Evolutionary conservation across 176 grass and related monocot species (phyloP).

Genomic region (Oryza nivara): DNA sequence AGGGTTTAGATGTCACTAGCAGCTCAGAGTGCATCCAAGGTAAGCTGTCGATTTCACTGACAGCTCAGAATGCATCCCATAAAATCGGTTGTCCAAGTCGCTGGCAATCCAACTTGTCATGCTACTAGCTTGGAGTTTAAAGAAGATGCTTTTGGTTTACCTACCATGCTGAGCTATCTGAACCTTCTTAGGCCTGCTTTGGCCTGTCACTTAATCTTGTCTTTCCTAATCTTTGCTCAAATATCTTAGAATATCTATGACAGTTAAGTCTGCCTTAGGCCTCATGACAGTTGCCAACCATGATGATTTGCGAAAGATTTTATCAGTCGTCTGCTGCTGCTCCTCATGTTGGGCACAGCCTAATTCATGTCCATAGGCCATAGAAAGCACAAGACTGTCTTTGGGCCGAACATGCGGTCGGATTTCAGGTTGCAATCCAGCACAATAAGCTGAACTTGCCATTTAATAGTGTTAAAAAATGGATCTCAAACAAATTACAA

Average conservation of each 20-base stretch:
- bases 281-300: neutral
- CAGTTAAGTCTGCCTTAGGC: neutral
- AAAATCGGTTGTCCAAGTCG: neutral
- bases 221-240: slow-evolving; percentile 5
- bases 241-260: neutral
- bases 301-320: slow-evolving; percentile 23
- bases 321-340: neutral
- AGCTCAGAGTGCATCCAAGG: slow-evolving; percentile 8
- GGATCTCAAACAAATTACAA: too few species aligned
- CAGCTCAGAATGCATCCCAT: neutral
- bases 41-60: slow-evolving; percentile 26
- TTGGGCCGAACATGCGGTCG: neutral
- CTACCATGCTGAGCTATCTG: neutral
- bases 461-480: neutral
- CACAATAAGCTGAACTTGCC: neutral
- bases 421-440: neutral
- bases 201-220: neutral
- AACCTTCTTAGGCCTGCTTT: neutral
- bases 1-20: neutral
- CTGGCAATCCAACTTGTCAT: neutral
- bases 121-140: neutral
- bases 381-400: neutral
- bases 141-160: neutral
- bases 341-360: neutral
- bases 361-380: neutral